Conservation (phyloP, 306 rosid species). For the Pyrus pyrifolia region DNA sequence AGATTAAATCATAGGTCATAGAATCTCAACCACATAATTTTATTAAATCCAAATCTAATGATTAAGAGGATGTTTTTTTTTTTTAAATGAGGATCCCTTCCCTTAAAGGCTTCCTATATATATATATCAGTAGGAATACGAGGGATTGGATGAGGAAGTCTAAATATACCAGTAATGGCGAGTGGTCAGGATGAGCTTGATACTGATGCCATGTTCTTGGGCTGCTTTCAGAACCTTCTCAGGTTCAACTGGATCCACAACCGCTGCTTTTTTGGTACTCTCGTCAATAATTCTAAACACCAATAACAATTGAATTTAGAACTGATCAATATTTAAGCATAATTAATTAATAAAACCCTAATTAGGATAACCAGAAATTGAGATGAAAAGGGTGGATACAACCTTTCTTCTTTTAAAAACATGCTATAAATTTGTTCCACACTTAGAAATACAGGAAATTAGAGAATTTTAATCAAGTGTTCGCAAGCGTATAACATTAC, state of each 20-base stretch:
- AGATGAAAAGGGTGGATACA: neutral
- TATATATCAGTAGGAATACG: too few species aligned
- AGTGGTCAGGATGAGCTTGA: too few species aligned
- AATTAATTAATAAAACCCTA: neutral
- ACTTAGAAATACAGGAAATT: neutral
- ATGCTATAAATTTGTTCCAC: neutral
- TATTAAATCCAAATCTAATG: too few species aligned
- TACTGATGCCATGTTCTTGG: too few species aligned
- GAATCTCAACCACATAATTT: too few species aligned
- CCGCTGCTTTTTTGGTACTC: constrained; percentile 75
- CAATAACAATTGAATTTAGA: neutral
- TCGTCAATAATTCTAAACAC: constrained; percentile 64
- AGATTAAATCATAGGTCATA: too few species aligned
- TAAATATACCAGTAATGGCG: too few species aligned
- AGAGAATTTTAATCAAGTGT: constrained; percentile 6
- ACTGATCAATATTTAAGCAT: too few species aligned
- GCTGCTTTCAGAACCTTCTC: constrained; percentile 42
- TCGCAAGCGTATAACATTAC: constrained; percentile 28
- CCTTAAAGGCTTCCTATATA: too few species aligned
- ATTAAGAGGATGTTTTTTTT: too few species aligned
- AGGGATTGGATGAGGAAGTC: too few species aligned
- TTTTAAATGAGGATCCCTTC: too few species aligned
- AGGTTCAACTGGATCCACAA: constrained; percentile 88
- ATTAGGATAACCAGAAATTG: neutral
- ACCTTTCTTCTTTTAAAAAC: neutral